Evolutionary conservation across 129 eudicot genomes (phyloP).

Genomic region (Artemisia argyi): DNA sequence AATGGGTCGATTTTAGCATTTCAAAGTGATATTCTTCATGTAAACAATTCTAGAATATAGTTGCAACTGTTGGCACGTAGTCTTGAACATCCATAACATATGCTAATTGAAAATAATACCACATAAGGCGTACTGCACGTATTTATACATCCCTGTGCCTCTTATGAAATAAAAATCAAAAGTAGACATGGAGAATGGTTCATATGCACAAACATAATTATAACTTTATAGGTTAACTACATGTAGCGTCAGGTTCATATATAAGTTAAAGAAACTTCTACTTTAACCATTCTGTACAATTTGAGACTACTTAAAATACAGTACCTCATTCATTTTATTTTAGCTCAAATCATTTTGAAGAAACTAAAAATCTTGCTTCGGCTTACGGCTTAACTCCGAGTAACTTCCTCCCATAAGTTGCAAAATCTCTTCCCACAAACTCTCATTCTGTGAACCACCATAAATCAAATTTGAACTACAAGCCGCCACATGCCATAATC

Average conservation of each 20-base stretch:
- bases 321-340: conserved; percentile 26
- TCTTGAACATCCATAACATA: background rate
- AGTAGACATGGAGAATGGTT: background rate
- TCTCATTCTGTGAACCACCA: conserved; percentile 44
- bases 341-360: conserved; percentile 6
- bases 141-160: too few relatives aligned
- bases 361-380: conserved; percentile 72
- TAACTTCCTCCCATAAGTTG: conserved; percentile 95
- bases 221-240: conserved; percentile 17
- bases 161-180: too few relatives aligned
- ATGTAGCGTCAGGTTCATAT: conserved; percentile 13
- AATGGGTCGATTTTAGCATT: background rate
- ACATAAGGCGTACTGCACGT: too few relatives aligned
- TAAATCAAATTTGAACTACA: conserved; percentile 71
- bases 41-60: background rate
- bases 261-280: conserved; percentile 23
- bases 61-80: background rate
- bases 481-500: conserved; percentile 86
- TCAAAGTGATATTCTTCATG: background rate
- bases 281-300: conserved; percentile 42
- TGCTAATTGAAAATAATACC: too few relatives aligned
- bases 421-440: conserved; percentile 92
- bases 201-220: conserved; percentile 21
- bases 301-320: conserved; percentile 24
- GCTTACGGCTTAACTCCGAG: conserved; percentile 97